Evolutionary conservation across 2,329 filamentous ascomycete genomes (phyloP).

Genomic region (Aaosphaeria pasadenensis): DNA sequence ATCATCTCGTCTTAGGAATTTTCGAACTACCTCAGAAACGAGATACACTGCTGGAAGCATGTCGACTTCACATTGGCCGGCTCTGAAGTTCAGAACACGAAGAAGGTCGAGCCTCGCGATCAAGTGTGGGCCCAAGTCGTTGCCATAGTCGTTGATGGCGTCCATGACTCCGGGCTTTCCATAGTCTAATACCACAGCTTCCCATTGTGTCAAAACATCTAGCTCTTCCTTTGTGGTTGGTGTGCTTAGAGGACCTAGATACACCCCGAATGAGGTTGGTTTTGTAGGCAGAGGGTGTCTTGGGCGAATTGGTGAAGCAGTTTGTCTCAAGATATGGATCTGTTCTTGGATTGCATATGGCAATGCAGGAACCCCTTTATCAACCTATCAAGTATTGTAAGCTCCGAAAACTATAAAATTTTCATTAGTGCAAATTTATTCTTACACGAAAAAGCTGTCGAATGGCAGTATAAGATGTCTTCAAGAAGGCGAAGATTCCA

Average conservation of each 20-base stretch:
- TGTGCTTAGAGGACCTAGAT: constrained; percentile 25
- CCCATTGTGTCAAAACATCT: constrained; percentile 29
- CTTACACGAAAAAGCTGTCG: constrained; percentile 19
- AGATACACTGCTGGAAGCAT: constrained; percentile 23
- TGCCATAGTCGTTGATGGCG: constrained; percentile 18
- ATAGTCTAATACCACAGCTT: constrained; percentile 30
- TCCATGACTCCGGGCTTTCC: constrained; percentile 28
- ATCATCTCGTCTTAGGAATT: constrained; percentile 20
- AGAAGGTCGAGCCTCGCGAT: constrained; percentile 31
- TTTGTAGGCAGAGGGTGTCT: constrained; percentile 19
- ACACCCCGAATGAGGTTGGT: constrained; percentile 35
- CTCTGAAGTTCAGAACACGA: constrained; percentile 17
- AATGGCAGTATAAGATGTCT: constrained; percentile 20
- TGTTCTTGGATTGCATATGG: constrained; percentile 29
- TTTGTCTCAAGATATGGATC: constrained; percentile 22
- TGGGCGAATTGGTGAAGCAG: constrained; percentile 15
- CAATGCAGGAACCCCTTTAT: constrained; percentile 11
- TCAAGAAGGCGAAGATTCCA: constrained; percentile 24
- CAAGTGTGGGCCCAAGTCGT: constrained; percentile 26
- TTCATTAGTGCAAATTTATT: neutral
- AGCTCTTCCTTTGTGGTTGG: constrained; percentile 24
- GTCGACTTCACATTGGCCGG: constrained; percentile 20
- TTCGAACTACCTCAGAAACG: constrained; percentile 20
- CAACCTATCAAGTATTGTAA: constrained; percentile 13
- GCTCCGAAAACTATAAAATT: neutral